Evolutionary conservation across 2,329 filamentous ascomycete species (phyloP), one percentile per base, ranked within the genome.

Genomic region (Huntiella moniliformis): DNA sequence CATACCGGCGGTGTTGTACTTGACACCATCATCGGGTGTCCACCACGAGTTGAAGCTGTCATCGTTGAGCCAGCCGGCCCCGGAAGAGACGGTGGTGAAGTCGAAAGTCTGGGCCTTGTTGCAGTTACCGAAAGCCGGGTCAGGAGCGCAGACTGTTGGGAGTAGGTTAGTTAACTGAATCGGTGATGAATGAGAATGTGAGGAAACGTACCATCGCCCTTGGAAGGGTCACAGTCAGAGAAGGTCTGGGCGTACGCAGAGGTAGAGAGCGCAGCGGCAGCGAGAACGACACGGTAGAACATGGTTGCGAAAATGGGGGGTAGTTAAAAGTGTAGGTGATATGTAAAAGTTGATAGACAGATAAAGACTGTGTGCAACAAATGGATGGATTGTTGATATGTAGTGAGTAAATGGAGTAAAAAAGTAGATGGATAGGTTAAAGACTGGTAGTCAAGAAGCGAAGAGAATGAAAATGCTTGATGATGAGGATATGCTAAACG

Each of bases 61-160:
- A 42, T 52, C 51, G 12, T 47, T 45, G 31, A 49, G 28, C 51
- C 51, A 52, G 32, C 48, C 41, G 31, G 53, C 40, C 16, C 79
- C 79, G 3, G 65, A 55, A 8, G 16, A 32, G 33, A 76, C 76
- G 46, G 71, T 63, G 33, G 70, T 74, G 59, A 87, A 83, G 61
- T 85, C 78, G 56, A 79, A 59, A 40, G 39, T 44, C 28, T 53
- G 63, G 65, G 55, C 73, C 16, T 72, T 42, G 42, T 17, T 32
- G 48, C 51, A 51, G 15, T 52, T 43, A 35, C 50, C 78, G 3
- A 85, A 67, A 2, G 80, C 81, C 17, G 77, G 68, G 55, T 84
- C 66, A 33, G 79, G 58, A 17, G 75, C 70, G 57, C 80, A 85
- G 35, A 49, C 58, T 58, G 28, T 32, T n/a, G n/a, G 33, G 10